Evolutionary conservation across 306 rosid species (phyloP).

Genomic region (Elaeagnus macrophylla): DNA sequence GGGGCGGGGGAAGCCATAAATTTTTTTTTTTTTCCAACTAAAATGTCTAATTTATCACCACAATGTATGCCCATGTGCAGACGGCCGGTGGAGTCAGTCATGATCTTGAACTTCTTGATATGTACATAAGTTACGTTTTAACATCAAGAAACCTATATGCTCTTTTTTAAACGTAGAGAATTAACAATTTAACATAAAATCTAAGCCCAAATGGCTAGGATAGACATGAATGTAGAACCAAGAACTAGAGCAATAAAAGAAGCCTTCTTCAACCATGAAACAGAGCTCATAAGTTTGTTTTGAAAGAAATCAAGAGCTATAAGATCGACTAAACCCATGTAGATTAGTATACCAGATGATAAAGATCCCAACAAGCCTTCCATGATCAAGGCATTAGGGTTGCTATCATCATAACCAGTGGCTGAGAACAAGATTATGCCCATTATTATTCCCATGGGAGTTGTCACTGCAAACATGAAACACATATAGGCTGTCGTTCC

Average conservation of each 20-base stretch:
- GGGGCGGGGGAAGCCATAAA: too few species aligned
- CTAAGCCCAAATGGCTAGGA: slow-evolving; percentile 88
- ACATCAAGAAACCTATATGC: too few species aligned
- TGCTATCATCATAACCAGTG: slow-evolving; percentile 80
- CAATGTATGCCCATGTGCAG: too few species aligned
- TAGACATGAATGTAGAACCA: slow-evolving; percentile 78
- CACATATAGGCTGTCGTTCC: slow-evolving; percentile 80
- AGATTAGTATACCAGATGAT: slow-evolving; percentile 79
- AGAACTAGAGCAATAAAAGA: slow-evolving; percentile 67
- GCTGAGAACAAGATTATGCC: slow-evolving; percentile 69
- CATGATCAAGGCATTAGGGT: slow-evolving; percentile 68
- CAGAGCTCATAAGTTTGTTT: slow-evolving; percentile 69
- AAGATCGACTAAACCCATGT: slow-evolving; percentile 94
- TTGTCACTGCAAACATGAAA: slow-evolving; percentile 89
- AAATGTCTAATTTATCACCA: too few species aligned
- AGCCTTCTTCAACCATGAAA: slow-evolving; percentile 37
- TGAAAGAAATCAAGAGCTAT: slow-evolving; percentile 87
- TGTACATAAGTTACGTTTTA: too few species aligned
- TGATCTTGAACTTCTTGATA: too few species aligned
- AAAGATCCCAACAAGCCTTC: slow-evolving; percentile 82
- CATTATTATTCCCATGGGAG: slow-evolving; percentile 76
- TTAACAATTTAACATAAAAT: too few species aligned
- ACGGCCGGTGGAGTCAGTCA: too few species aligned
- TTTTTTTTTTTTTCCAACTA: too few species aligned
- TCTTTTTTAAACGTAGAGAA: too few species aligned